Evolutionary conservation across 352 stramenopile genomes (phyloP), one percentile per base, ranked within the genome.

Genomic region (Salisapilia sapeloensis): DNA sequence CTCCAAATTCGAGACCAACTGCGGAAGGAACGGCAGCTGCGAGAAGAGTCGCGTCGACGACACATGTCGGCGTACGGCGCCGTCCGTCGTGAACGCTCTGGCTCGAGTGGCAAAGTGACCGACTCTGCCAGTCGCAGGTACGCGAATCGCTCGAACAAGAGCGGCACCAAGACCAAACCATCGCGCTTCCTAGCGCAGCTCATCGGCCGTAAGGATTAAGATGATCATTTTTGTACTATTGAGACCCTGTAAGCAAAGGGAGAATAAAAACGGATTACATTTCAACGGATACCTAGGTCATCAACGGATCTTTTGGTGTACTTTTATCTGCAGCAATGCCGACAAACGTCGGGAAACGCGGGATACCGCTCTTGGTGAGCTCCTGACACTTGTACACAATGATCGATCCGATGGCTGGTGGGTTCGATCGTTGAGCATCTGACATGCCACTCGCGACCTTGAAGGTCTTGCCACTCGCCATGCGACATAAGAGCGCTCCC

Each of bases 371-470:
- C 33, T 62, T 61, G 33, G 64, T 86, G 27, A 80, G 58, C 43
- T 86, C 70, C 38, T 83, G 65, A 24, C 62, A 86, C 39, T 79
- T 79, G 56, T 82, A 83, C 46, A 79, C 71, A 31, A 86, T 53
- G 40, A 80, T 72, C n/a, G 48, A 54, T 7, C 61, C 67, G 16
- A 80, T 35, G 6, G 34, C 24, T 1, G 67, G 62, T 12, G 67
- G 67, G 1, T 58, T 40, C 21, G 42, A 48, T 22, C 61, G 56
- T 40, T 78, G 50, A 27, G 52, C 31, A 37, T 82, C 64, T 18
- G 61, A 81, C 8, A 85, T 48, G 0, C 70, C 70, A 13, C 64
- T 77, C 12, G 67, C 50, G 22, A 77, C 61, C 30, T 78, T 79
- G 40, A 85, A 85, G 45, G 56, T 62, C 39, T 80, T 80, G 14